Evolutionary conservation across 495 filamentous ascomycete genomes (phyloP).

Genomic region (Penicillium desertorum): DNA sequence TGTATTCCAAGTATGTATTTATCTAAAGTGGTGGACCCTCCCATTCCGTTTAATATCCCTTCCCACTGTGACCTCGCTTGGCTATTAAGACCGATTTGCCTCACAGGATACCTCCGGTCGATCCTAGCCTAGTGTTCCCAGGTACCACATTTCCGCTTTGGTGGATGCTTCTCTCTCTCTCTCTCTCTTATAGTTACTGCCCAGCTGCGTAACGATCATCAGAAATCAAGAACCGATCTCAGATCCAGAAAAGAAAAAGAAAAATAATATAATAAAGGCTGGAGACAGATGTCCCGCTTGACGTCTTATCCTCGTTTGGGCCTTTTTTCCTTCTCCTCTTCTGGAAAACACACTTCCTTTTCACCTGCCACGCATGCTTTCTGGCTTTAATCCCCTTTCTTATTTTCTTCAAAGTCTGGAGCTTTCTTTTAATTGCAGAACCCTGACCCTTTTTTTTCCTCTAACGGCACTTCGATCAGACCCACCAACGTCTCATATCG

Average conservation of each 20-base stretch:
- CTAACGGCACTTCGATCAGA: conserved; percentile 32
- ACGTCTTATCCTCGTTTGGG: conserved; percentile 7
- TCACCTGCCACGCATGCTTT: conserved; percentile 9
- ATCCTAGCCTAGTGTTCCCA: conserved; percentile 19
- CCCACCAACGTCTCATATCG: conserved; percentile 37
- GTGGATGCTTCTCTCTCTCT: conserved; percentile 17
- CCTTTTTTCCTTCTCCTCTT: conserved; percentile 10
- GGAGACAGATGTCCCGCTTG: conserved; percentile 11
- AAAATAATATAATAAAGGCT: conserved; percentile 1
- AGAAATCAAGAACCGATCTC: conserved; percentile 11
- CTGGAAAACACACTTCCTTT: conserved; percentile 7
- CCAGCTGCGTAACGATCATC: conserved; percentile 31
- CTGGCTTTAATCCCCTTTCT: conserved; percentile 1
- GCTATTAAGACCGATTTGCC: conserved; percentile 8
- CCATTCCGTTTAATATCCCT: conserved; percentile 29
- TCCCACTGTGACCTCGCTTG: conserved; percentile 20
- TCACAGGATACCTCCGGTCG: conserved; percentile 22
- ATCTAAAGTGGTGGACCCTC: conserved; percentile 30
- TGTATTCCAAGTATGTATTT: too few relatives aligned
- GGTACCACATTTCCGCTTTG: conserved; percentile 11
- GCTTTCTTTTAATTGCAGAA: conserved; percentile 29
- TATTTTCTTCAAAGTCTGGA: conserved; percentile 4
- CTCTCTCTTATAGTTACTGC: conserved; percentile 12
- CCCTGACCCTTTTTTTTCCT: conserved; percentile 22
- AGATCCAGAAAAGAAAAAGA: conserved; percentile 16